Conservation (phyloP, 1,139 yeast genomes). For the Geotrichum cucujoidarum region DNA sequence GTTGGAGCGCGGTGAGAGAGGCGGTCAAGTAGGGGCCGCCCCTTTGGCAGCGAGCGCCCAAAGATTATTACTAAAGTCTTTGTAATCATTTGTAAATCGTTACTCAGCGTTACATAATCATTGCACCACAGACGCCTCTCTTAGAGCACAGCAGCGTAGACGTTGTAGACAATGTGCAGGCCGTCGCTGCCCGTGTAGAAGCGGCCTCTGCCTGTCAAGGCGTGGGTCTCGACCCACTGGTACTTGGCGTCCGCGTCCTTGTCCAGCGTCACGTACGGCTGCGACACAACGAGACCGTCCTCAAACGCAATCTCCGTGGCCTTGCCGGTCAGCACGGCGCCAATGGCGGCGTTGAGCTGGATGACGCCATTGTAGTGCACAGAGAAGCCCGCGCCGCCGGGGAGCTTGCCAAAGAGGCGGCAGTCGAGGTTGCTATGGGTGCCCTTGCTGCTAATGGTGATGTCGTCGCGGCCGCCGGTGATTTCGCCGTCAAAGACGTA, state of each 20-base stretch:
- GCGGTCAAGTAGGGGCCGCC: too few species aligned
- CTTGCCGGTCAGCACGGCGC: constrained; percentile 38
- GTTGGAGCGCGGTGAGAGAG: too few species aligned
- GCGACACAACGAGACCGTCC: constrained; percentile 47
- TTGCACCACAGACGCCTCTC: too few species aligned
- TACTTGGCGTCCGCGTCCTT: constrained; percentile 41
- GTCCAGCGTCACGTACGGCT: constrained; percentile 44
- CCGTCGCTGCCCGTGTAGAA: constrained; percentile 46
- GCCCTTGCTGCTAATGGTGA: constrained; percentile 35
- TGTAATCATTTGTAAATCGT: too few species aligned
- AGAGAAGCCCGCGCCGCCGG: constrained; percentile 38
- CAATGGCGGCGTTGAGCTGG: constrained; percentile 37
- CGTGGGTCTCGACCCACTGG: constrained; percentile 46
- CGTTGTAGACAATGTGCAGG: constrained; percentile 48
- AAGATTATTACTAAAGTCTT: too few species aligned
- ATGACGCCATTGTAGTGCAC: constrained; percentile 44
- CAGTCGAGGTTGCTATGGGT: constrained; percentile 42
- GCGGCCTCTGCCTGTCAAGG: constrained; percentile 51
- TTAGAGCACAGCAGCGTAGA: constrained; percentile 27
- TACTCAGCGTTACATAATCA: background rate
- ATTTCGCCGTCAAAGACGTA: constrained; percentile 38
- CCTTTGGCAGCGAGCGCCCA: too few species aligned
- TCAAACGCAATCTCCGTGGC: constrained; percentile 37
- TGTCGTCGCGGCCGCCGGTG: constrained; percentile 45
- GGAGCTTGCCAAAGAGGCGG: constrained; percentile 42